Percentiles rank a stretch among this genome's conserved stretches.
Evolutionary conservation across 192 early-diverging fungal genomes (phyloP).

Genomic region (Thoreauomyces humboldtii): DNA sequence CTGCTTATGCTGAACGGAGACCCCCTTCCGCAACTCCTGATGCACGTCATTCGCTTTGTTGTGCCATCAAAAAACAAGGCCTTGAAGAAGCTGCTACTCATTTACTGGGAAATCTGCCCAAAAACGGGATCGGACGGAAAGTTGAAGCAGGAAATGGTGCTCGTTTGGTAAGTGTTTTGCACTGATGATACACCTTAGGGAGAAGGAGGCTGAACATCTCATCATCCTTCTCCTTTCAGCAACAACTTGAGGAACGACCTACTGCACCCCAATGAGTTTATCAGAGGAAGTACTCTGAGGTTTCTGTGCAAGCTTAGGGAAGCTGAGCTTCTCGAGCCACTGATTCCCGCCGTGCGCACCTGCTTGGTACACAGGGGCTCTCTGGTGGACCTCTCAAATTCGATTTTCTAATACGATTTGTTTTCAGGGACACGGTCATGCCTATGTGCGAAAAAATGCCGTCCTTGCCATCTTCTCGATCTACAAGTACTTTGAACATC

Average conservation of each 20-base stretch:
- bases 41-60: conserved; percentile 98
- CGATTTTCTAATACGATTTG: no score
- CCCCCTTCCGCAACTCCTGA: conserved; percentile 76
- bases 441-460: conserved; percentile 99
- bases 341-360: conserved; percentile 80
- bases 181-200: background rate
- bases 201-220: background rate
- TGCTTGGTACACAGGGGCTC: conserved; percentile 67
- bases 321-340: conserved; percentile 90
- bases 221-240: no score
- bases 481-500: conserved; percentile 82
- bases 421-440: conserved; percentile 82
- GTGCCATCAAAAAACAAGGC: conserved; percentile 94
- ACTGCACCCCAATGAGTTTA: conserved; percentile 98
- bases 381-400: no score
- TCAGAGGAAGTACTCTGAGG: conserved; percentile 89
- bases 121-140: conserved; percentile 87
- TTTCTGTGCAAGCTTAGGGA: conserved; percentile 95
- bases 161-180: conserved; percentile 70
- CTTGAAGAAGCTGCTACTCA: conserved; percentile 93
- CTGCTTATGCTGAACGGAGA: conserved; percentile 91
- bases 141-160: conserved; percentile 87
- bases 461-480: conserved; percentile 89
- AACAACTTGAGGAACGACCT: conserved; percentile 94
- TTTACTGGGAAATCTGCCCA: conserved; percentile 98